Evolutionary conservation across 495 filamentous ascomycete genomes (phyloP).

Genomic region (Hypoxylon rickii): DNA sequence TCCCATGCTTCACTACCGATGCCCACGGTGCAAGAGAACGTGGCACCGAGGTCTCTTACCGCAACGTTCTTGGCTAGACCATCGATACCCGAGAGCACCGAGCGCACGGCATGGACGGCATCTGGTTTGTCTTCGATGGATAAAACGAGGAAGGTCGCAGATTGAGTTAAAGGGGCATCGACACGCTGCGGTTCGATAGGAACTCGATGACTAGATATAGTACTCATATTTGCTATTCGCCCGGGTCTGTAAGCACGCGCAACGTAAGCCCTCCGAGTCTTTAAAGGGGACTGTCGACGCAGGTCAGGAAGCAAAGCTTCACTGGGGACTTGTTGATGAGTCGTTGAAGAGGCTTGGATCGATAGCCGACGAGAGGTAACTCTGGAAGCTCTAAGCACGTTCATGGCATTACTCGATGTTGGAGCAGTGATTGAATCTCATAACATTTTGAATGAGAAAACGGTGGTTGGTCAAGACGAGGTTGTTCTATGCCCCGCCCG

Average conservation of each 20-base stretch:
- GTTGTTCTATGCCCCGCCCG: neutral
- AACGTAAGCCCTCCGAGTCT: neutral
- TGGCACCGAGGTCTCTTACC: constrained; percentile 54
- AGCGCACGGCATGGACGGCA: constrained; percentile 47
- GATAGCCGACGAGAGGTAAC: neutral
- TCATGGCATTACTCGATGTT: constrained; percentile 9
- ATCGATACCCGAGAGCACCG: constrained; percentile 49
- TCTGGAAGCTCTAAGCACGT: neutral
- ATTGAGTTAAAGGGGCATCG: constrained; percentile 54
- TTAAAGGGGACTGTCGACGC: neutral
- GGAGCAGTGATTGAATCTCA: neutral
- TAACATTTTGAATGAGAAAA: constrained; percentile 1
- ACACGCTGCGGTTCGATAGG: constrained; percentile 45
- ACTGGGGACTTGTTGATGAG: neutral
- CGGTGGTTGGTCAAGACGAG: constrained; percentile 10
- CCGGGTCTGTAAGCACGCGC: neutral
- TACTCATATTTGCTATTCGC: constrained; percentile 15
- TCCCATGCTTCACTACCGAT: constrained; percentile 59
- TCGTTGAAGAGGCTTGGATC: neutral
- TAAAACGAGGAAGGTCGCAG: constrained; percentile 59
- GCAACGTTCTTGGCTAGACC: constrained; percentile 59
- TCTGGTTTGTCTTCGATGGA: constrained; percentile 36
- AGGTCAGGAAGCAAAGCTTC: constrained; percentile 2
- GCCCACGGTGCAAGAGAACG: constrained; percentile 59
- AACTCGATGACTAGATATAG: constrained; percentile 9